A percentile compares a stretch with the other conserved stretches of the same genome.
These are phyloP conservation scores for Tetrahymena elliotti DNA, from an alignment of 73 alveolate species.

Conservation along the genomic window DNA sequence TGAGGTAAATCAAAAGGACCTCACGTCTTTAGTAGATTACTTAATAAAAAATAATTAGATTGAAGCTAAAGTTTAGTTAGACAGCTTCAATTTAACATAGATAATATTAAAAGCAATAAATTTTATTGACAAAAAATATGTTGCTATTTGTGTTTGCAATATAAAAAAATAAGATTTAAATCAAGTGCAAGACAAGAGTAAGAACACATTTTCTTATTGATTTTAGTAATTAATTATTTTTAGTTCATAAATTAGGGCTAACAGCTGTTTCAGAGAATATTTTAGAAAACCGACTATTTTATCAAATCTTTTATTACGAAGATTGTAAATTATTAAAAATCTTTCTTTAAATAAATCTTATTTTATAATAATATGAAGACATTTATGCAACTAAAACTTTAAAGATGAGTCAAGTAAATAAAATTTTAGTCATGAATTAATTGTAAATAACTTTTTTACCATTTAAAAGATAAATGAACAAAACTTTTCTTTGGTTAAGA, in stretches of 20 bases:
- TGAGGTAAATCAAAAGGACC: background rate
- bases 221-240: too few relatives aligned
- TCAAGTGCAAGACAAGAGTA: background rate
- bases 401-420: background rate
- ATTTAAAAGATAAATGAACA: background rate
- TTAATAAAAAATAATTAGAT: background rate
- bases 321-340: background rate
- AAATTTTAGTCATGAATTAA: too few relatives aligned
- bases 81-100: background rate
- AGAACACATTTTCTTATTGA: too few relatives aligned
- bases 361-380: background rate
- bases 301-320: too few relatives aligned
- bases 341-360: too few relatives aligned
- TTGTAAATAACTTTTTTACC: too few relatives aligned
- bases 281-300: background rate
- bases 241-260: background rate
- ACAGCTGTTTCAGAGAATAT: background rate
- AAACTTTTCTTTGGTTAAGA: background rate
- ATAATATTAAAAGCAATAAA: background rate
- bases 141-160: background rate
- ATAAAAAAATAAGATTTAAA: too few relatives aligned
- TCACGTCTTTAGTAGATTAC: background rate
- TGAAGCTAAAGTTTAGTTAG: background rate
- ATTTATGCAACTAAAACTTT: background rate
- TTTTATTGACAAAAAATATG: background rate